Conservation (phyloP, 192 early-diverging fungal species). For the Umbelopsis ramanniana region DNA sequence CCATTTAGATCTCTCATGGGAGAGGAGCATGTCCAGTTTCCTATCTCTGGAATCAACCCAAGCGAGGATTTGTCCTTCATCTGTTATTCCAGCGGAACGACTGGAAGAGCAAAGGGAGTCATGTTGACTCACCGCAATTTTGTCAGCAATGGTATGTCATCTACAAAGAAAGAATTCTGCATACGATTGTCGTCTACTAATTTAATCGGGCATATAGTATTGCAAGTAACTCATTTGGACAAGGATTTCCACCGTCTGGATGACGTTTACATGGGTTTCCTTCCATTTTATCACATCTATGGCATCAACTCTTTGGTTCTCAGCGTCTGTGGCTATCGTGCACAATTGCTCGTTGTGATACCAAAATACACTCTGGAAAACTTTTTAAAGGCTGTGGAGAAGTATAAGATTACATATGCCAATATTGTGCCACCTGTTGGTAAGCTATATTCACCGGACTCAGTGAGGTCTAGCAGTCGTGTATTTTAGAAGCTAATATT, state of each 20-base stretch:
- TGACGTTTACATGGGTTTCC: constrained; percentile 49
- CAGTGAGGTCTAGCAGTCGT: background rate
- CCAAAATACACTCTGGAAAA: constrained; percentile 72
- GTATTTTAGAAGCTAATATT: constrained; percentile 41
- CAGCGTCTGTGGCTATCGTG: constrained; percentile 49
- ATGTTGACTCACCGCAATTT: constrained; percentile 42
- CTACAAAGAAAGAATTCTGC: background rate
- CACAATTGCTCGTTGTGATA: constrained; percentile 68
- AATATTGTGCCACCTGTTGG: constrained; percentile 42
- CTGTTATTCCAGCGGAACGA: constrained; percentile 41
- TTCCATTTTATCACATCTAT: constrained; percentile 83
- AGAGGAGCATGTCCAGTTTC: background rate
- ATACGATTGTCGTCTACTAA: too few relatives aligned
- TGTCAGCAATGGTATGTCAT: constrained; percentile 23
- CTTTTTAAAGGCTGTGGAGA: constrained; percentile 68
- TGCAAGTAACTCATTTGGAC: background rate
- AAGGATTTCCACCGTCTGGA: constrained; percentile 10
- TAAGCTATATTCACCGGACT: background rate
- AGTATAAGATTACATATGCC: constrained; percentile 66
- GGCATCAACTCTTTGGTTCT: constrained; percentile 60
- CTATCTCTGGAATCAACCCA: constrained; percentile 23
- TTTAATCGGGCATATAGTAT: background rate
- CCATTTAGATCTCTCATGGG: constrained; percentile 26
- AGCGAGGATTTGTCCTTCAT: constrained; percentile 36
- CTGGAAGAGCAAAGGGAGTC: constrained; percentile 40